These are phyloP conservation scores for Neonectria faginata DNA, from an alignment of 2,329 filamentous ascomycete species.

Conservation along the genomic window DNA sequence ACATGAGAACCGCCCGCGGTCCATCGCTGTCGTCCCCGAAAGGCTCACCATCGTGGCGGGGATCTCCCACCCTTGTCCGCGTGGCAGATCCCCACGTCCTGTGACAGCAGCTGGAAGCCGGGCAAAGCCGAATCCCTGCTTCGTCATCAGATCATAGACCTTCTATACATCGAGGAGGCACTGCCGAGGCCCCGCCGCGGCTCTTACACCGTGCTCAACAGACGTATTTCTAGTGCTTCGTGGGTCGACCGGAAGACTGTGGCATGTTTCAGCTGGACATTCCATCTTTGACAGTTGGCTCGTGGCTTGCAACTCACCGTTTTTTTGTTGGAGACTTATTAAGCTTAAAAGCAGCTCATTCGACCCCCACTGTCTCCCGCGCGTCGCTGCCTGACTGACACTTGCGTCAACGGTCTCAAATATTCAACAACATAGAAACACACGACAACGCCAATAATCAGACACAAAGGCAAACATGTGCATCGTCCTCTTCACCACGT, in stretches of 20 bases:
- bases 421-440: conserved; percentile 15
- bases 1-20: conserved; percentile 8
- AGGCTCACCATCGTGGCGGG: conserved; percentile 30
- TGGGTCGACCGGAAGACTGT: conserved; percentile 27
- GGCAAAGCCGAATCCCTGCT: conserved; percentile 34
- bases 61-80: conserved; percentile 8
- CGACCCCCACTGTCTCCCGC: conserved; percentile 24
- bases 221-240: conserved; percentile 15
- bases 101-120: conserved; percentile 37
- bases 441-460: conserved; percentile 12
- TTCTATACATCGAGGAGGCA: neutral
- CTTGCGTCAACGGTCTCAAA: conserved; percentile 27
- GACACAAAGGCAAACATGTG: conserved; percentile 67
- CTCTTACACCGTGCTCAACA: conserved; percentile 10
- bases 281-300: conserved; percentile 10
- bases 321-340: conserved; percentile 24
- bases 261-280: conserved; percentile 25
- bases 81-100: conserved; percentile 28
- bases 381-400: conserved; percentile 18
- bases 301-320: conserved; percentile 9
- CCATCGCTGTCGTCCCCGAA: conserved; percentile 18
- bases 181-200: conserved; percentile 38
- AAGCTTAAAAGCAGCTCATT: conserved; percentile 37
- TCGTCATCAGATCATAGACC: conserved; percentile 40
- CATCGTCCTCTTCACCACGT: conserved; percentile 80